Percentiles rank a stretch among this genome's conserved stretches.
phyloP scores from a whole-genome alignment of 1,284 basidiomycete species.

The Paramarasmius palmivorus region DNA sequence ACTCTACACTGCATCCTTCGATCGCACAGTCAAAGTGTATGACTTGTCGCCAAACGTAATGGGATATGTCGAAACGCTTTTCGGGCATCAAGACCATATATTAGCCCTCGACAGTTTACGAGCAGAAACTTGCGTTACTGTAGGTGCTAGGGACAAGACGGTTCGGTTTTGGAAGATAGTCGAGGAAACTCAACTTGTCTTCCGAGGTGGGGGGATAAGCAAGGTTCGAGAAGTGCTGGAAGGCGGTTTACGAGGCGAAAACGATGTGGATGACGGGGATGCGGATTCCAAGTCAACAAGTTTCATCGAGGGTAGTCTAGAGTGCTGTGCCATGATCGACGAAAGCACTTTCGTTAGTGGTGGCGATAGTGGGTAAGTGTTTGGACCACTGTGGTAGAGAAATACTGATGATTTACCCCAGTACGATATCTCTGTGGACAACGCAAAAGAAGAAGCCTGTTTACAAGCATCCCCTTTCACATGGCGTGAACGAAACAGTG shows the following conservation, averaged over 20 bases:
- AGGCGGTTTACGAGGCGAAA: slow-evolving; percentile 66
- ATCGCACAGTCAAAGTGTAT: slow-evolving; percentile 91
- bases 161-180: slow-evolving; percentile 96
- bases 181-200: slow-evolving; percentile 95
- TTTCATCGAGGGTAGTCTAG: slow-evolving; percentile 89
- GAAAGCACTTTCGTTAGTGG: slow-evolving; percentile 91
- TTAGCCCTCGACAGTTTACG: slow-evolving; percentile 79
- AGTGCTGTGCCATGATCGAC: slow-evolving; percentile 93
- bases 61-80: slow-evolving; percentile 95
- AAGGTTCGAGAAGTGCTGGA: slow-evolving; percentile 80
- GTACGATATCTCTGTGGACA: slow-evolving; percentile 90
- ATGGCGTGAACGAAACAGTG: slow-evolving; percentile 76
- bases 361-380: slow-evolving; percentile 88
- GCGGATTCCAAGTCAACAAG: slow-evolving; percentile 42
- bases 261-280: slow-evolving; percentile 37
- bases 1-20: slow-evolving; percentile 87
- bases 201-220: slow-evolving; percentile 88
- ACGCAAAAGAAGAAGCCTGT: slow-evolving; percentile 97
- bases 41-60: slow-evolving; percentile 78
- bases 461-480: slow-evolving; percentile 82
- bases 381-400: background rate
- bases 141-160: slow-evolving; percentile 90
- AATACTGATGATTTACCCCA: slow-evolving; percentile 30
- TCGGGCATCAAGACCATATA: slow-evolving; percentile 94
- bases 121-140: slow-evolving; percentile 84